Base-by-base conservation (phyloP, 768 basidiomycete species). In the Mycena crocata region DNA sequence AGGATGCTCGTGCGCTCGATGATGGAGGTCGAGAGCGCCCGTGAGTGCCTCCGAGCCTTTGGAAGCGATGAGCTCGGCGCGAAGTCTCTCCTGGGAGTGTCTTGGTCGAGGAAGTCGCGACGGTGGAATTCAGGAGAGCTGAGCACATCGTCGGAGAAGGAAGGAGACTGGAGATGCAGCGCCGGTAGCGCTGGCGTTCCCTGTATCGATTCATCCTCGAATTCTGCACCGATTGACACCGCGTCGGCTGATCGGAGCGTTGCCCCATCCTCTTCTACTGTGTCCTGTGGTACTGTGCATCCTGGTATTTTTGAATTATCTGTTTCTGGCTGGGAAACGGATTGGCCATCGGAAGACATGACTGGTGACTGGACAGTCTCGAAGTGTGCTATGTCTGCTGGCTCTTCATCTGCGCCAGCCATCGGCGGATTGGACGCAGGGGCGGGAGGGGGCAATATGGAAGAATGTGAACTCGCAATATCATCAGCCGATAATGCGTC, bases 1-100 rank as follows among this genome's bases (percentile, higher is more conserved):
- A 67, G 40, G 40, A 67, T 67, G 35, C 66, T 67, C 40, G 31
- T 40, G 28, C 60, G 66, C 56, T 67, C 60, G 2, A 50, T 9
- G 24, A 55, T 34, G 19, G 55, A 46, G 26, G 40, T 30, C 21
- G 66, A 62, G 8, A 45, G 10, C n/a, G 55, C 56, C 13, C 60
- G 59, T 21, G n/a, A 24, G 49, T 57, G 59, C 31, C 50, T 32
- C n/a, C n/a, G n/a, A n/a, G 23, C 24, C 39, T 35, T 24, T n/a
- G 45, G 58, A 35, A 17, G 40, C 23, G 0, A 7, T 8, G 31
- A 50, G 50, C 26, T 24, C 8, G 45, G 13, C 19, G 35, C 32
- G 10, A 15, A 1, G 37, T 2, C 19, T 14, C 30, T 26, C 21
- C 23, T 10, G 14, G 49, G 44, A 28, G 17, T 15, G 48, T 17